A percentile compares a stretch with the other conserved stretches of the same genome.
phyloP scores from a whole-genome alignment of 2,329 filamentous ascomycete genomes.

The Onygenales sp. region DNA sequence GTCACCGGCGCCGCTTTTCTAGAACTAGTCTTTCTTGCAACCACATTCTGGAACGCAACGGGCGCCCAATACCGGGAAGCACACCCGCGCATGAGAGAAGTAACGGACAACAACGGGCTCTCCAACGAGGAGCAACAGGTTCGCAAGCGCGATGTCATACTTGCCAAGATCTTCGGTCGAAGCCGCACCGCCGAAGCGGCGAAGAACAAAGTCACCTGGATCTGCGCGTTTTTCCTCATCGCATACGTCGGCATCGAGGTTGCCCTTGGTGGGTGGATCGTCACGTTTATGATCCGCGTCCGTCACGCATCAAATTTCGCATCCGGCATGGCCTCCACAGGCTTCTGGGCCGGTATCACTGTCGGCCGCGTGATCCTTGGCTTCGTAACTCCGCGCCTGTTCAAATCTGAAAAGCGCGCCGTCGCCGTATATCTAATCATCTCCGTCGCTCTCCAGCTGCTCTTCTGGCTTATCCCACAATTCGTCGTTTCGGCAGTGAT shows the following conservation, averaged over 20 bases:
- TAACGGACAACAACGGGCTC: neutral
- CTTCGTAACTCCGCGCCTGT: constrained; percentile 57
- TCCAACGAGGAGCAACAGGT: neutral
- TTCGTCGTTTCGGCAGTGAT: constrained; percentile 66
- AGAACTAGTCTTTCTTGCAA: constrained; percentile 42
- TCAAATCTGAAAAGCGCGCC: constrained; percentile 60
- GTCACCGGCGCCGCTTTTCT: constrained; percentile 51
- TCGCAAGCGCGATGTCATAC: neutral
- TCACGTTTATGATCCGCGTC: constrained; percentile 76
- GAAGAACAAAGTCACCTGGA: constrained; percentile 50
- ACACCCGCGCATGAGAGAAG: constrained; percentile 29
- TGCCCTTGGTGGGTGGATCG: constrained; percentile 69
- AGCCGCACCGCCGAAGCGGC: constrained; percentile 19
- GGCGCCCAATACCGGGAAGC: constrained; percentile 40
- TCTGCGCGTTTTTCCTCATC: constrained; percentile 62
- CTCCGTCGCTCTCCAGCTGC: constrained; percentile 54
- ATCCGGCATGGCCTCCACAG: constrained; percentile 65
- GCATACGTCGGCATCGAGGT: constrained; percentile 68
- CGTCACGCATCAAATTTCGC: constrained; percentile 59
- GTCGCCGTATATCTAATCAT: constrained; percentile 56
- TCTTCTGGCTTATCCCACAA: constrained; percentile 74
- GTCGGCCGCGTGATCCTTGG: constrained; percentile 63
- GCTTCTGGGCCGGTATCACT: constrained; percentile 78
- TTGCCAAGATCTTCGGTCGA: constrained; percentile 8
- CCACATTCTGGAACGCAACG: constrained; percentile 54